Conservation (phyloP, 2,329 filamentous ascomycete species). For the Penicillium sp. region DNA sequence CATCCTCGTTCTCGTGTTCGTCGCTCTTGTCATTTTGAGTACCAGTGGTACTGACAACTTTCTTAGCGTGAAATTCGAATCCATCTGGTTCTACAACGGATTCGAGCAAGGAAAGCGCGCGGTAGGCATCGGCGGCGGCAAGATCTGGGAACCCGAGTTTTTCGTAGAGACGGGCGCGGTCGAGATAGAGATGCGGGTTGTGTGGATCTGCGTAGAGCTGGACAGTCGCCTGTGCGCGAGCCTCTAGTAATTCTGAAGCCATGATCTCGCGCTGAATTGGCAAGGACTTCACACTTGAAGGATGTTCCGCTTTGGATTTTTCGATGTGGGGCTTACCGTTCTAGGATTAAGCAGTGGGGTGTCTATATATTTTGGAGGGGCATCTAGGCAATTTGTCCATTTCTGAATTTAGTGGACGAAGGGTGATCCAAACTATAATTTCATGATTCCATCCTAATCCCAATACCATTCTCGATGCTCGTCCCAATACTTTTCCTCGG, state of each 20-base stretch:
- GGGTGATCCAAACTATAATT: neutral
- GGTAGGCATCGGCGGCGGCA: slow-evolving; percentile 84
- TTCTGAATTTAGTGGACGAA: too few relatives aligned
- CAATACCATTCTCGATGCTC: slow-evolving; percentile 4
- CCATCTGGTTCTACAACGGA: slow-evolving; percentile 69
- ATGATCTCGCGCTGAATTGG: slow-evolving; percentile 16
- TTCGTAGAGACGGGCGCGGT: slow-evolving; percentile 67
- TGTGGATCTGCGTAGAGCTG: slow-evolving; percentile 40
- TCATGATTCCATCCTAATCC: neutral
- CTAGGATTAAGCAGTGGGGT: neutral
- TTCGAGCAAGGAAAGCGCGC: slow-evolving; percentile 81
- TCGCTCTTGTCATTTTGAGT: neutral
- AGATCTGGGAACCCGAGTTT: slow-evolving; percentile 84
- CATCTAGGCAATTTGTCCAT: too few relatives aligned
- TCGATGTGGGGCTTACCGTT: slow-evolving; percentile 14
- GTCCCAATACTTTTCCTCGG: neutral
- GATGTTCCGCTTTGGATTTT: slow-evolving; percentile 2
- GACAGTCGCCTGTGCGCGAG: slow-evolving; percentile 57
- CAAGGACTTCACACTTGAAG: neutral
- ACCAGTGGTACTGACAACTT: slow-evolving; percentile 22
- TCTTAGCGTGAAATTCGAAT: slow-evolving; percentile 76
- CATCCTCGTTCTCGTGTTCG: slow-evolving; percentile 3
- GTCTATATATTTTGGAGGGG: neutral
- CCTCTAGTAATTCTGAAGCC: slow-evolving; percentile 25
- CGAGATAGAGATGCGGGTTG: slow-evolving; percentile 41